A percentile compares a stretch with the other conserved stretches of the same genome.
phyloP scores from a whole-genome alignment of 495 filamentous ascomycete genomes.

The Glarea lozoyensis region DNA sequence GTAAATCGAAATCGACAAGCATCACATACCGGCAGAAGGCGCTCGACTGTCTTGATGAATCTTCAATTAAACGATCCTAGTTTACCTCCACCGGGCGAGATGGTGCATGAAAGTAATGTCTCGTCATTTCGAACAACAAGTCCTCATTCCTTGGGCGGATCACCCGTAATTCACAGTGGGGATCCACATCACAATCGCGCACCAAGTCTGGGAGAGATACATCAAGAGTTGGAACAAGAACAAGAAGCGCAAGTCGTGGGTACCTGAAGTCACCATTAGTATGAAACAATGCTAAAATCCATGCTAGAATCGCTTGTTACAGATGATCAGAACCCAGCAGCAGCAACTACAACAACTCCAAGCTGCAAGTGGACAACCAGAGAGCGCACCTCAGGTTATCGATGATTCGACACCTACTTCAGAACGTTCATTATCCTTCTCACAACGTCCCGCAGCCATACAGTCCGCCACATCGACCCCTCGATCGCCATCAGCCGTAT shows the following conservation, averaged over 20 bases:
- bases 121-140: slow-evolving; percentile 42
- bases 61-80: slow-evolving; percentile 61
- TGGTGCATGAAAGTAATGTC: slow-evolving; percentile 37
- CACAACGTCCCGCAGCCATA: slow-evolving; percentile 39
- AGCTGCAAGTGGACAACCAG: slow-evolving; percentile 33
- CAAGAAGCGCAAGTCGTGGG: slow-evolving; percentile 88
- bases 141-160: slow-evolving; percentile 47
- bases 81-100: slow-evolving; percentile 53
- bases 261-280: slow-evolving; percentile 3
- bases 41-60: slow-evolving; percentile 65
- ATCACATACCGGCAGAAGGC: slow-evolving; percentile 48
- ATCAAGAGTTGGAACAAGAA: slow-evolving; percentile 91
- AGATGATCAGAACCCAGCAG: slow-evolving; percentile 84
- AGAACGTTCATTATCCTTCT: slow-evolving; percentile 48
- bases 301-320: slow-evolving; percentile 71
- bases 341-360: slow-evolving; percentile 65
- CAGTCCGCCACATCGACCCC: slow-evolving; percentile 29
- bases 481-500: slow-evolving; percentile 44
- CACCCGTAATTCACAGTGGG: slow-evolving; percentile 46
- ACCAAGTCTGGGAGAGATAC: slow-evolving; percentile 86
- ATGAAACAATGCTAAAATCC: neutral
- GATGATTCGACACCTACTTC: slow-evolving; percentile 63
- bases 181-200: slow-evolving; percentile 55
- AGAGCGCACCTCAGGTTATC: slow-evolving; percentile 39
- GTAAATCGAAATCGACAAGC: slow-evolving; percentile 42